phyloP scores from a whole-genome alignment of 73 alveolate genomes.

The Paramecium primaurelia region DNA sequence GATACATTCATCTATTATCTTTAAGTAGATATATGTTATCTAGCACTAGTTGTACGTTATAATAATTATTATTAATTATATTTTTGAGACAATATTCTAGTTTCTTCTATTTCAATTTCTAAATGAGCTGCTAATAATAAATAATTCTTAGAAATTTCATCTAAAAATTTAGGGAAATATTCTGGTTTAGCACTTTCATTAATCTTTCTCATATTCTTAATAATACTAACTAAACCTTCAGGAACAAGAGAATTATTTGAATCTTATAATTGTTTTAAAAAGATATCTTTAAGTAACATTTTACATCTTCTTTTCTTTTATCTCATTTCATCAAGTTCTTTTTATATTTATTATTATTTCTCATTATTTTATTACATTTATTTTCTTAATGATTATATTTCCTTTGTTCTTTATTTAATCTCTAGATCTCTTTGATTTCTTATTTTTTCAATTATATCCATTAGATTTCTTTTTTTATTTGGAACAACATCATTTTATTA shows the following conservation, averaged over 20 bases:
- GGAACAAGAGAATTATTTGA: constrained; percentile 24
- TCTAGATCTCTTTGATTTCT: neutral
- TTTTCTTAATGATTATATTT: neutral
- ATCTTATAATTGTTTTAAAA: constrained; percentile 6
- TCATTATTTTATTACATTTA: neutral
- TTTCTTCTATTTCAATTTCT: constrained; percentile 42
- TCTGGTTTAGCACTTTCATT: constrained; percentile 42
- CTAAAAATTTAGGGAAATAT: constrained; percentile 19
- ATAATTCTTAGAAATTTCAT: neutral
- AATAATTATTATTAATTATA: neutral
- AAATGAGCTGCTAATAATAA: neutral
- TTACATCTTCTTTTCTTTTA: constrained; percentile 41
- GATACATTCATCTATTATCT: neutral
- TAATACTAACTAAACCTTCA: neutral
- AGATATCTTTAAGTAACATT: constrained; percentile 35
- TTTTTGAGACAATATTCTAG: neutral
- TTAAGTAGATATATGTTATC: neutral
- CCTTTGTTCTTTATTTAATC: neutral
- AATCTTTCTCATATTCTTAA: constrained; percentile 31
- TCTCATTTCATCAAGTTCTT: constrained; percentile 37
- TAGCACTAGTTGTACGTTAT: neutral
- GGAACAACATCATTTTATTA: neutral
- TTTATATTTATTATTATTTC: neutral
- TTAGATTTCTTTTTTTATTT: neutral
- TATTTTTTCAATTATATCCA: constrained; percentile 16